phyloP scores from a whole-genome alignment of 257 asterid species.

The Gynochthodes officinalis region DNA sequence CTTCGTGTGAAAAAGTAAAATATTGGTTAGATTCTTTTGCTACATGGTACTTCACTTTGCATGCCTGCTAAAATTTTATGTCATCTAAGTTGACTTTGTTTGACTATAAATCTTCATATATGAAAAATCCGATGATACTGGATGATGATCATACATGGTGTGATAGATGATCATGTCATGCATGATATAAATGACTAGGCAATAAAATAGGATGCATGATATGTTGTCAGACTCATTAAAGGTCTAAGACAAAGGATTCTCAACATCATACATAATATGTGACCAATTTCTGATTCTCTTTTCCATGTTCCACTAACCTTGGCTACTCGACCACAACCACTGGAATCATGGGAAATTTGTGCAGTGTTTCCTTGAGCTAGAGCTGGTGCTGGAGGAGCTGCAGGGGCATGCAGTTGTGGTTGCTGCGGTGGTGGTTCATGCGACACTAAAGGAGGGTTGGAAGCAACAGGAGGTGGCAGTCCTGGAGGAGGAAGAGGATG shows the following conservation, averaged over 20 bases:
- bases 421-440: constrained; percentile 24
- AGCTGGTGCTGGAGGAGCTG: constrained; percentile 13
- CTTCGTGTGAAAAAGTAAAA: too few relatives aligned
- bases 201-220: too few relatives aligned
- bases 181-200: too few relatives aligned
- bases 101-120: too few relatives aligned
- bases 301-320: constrained; percentile 41
- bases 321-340: constrained; percentile 42
- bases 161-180: too few relatives aligned
- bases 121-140: too few relatives aligned
- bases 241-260: neutral
- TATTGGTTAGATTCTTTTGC: too few relatives aligned
- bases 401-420: neutral
- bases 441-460: neutral
- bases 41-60: too few relatives aligned
- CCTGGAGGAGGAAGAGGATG: neutral
- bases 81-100: neutral
- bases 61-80: neutral
- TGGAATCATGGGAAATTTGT: constrained; percentile 46
- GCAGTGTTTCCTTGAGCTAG: constrained; percentile 26
- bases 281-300: neutral
- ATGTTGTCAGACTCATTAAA: too few relatives aligned
- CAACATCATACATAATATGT: neutral
- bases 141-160: too few relatives aligned
- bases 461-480: neutral